phyloP scores from a whole-genome alignment of 306 rosid genomes.

The Castanospermum australe region DNA sequence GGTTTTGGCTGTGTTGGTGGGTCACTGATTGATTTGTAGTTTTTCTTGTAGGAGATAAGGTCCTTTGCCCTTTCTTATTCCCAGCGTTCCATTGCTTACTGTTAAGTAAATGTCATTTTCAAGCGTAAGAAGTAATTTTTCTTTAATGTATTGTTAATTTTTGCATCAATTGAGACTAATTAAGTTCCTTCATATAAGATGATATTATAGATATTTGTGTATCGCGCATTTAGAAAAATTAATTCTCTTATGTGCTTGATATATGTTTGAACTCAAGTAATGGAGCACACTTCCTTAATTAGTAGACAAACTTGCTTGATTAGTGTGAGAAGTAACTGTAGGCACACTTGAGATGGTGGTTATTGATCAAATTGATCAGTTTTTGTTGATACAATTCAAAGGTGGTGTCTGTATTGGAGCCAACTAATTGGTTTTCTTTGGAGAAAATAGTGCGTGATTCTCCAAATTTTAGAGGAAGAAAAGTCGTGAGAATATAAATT shows the following conservation, averaged over 20 bases:
- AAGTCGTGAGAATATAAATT: background rate
- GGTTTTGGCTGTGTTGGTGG: conserved; percentile 49
- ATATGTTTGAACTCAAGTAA: too few relatives aligned
- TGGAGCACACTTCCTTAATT: too few relatives aligned
- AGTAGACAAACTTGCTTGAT: too few relatives aligned
- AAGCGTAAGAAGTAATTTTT: background rate
- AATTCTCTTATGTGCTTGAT: too few relatives aligned
- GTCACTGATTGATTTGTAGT: background rate
- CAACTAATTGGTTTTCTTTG: background rate
- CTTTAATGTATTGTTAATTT: too few relatives aligned
- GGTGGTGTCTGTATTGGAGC: background rate
- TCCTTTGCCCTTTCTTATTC: background rate
- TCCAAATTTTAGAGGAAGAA: background rate
- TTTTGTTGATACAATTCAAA: background rate
- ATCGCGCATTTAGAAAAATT: too few relatives aligned
- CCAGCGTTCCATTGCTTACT: conserved; percentile 23
- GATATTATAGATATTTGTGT: too few relatives aligned
- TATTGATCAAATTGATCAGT: background rate
- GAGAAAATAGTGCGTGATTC: background rate
- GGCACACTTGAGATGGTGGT: background rate
- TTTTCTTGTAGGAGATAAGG: background rate
- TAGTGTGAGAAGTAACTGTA: background rate
- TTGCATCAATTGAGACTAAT: too few relatives aligned
- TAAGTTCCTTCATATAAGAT: too few relatives aligned
- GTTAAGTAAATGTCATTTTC: conserved; percentile 56